Percentiles rank a stretch among this genome's conserved stretches.
These are phyloP conservation scores for Penicillium paneum DNA, from an alignment of 2,329 filamentous ascomycete species.

Conservation along the genomic window DNA sequence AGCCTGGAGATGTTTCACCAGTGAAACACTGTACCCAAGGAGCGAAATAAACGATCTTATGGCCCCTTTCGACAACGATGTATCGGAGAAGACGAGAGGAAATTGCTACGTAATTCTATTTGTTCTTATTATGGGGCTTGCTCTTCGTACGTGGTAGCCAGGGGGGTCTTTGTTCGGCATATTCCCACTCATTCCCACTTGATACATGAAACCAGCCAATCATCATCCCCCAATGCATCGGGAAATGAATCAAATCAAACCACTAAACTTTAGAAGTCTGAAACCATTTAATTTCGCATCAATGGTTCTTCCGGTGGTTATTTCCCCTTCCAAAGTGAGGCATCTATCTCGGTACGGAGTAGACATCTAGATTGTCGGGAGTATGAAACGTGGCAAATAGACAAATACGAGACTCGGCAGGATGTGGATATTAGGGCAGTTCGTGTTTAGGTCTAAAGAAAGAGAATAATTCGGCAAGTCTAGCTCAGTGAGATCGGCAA, in stretches of 20 bases:
- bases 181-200: background rate
- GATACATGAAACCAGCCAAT: background rate
- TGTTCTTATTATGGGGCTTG: background rate
- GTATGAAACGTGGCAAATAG: background rate
- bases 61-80: background rate
- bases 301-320: background rate
- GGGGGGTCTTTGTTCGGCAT: background rate
- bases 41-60: background rate
- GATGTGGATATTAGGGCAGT: background rate
- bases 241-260: background rate
- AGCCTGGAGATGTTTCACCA: background rate
- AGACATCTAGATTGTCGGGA: no score
- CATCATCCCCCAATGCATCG: background rate
- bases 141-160: background rate
- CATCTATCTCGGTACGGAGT: no score
- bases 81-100: background rate
- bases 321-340: no score
- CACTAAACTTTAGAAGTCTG: background rate
- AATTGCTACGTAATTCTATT: background rate
- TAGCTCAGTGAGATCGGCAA: background rate
- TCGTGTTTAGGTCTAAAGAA: background rate
- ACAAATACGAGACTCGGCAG: background rate
- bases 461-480: background rate
- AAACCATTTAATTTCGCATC: background rate
- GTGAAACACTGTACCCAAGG: constrained; percentile 1